phyloP scores from a whole-genome alignment of 306 rosid species.

The Psophocarpus tetragonolobus region DNA sequence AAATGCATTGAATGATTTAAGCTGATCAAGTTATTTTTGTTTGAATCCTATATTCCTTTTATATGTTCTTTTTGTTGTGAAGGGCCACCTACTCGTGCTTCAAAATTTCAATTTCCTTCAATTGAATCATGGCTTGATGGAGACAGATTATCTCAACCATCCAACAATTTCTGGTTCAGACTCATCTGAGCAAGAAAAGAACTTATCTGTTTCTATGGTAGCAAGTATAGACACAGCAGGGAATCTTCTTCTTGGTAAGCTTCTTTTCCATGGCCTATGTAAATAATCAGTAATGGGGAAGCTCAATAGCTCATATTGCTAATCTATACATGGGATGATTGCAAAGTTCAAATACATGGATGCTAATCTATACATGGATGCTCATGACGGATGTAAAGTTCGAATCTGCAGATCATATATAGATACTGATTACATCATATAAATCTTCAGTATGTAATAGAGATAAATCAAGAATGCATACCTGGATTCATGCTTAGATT shows the following conservation, averaged over 20 bases:
- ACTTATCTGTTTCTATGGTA: conserved; percentile 85
- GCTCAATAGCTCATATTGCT: conserved; percentile 25
- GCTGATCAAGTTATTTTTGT: conserved; percentile 1
- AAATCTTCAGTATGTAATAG: not conserved
- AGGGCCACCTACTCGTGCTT: conserved; percentile 89
- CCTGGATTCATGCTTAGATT: not conserved
- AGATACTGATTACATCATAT: not conserved
- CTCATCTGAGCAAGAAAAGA: conserved; percentile 42
- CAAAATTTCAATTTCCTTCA: conserved; percentile 61
- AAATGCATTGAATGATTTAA: not conserved
- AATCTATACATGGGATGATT: not conserved
- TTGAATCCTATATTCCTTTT: not conserved
- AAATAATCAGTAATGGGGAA: not conserved
- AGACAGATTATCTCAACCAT: conserved; percentile 75
- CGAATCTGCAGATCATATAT: not conserved
- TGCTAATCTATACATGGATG: not conserved
- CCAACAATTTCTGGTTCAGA: conserved; percentile 43
- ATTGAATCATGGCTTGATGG: conserved; percentile 91
- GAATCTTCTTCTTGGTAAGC: conserved; percentile 73
- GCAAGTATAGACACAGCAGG: conserved; percentile 74
- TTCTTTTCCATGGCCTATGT: not conserved
- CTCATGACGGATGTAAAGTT: not conserved
- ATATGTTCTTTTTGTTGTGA: conserved; percentile 33
- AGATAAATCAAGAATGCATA: not conserved
- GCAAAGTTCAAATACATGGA: too few species aligned